Base-by-base conservation (phyloP, 2,329 filamentous ascomycete genomes). In the Cercospora citrullina region DNA sequence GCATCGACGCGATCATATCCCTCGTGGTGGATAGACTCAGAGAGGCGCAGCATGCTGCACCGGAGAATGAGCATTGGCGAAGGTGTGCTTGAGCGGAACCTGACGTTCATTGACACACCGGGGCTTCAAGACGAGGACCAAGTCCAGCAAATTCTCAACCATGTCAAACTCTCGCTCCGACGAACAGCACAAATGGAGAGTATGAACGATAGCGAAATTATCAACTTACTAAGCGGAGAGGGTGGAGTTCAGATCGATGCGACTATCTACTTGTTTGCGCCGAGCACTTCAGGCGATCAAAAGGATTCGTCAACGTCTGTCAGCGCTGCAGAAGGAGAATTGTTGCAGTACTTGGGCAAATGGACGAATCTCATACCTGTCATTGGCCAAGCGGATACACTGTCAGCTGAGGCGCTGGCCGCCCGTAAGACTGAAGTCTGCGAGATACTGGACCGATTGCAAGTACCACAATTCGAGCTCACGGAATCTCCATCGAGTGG, bases 21-120 rank as follows among this genome's bases (percentile, higher is more conserved):
- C 0, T 84, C 89, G 66, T 98, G 95, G 95, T 96, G 92, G 90
- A 89, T 90, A 14, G 91, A 95, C 75, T 79, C 92, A 60, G 90
- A 94, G 65, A 88, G 90, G 69, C 87, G 86, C 66, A 84, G 83
- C 28, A 81, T 87, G 69, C 83, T 86, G 58, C 85, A 89, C 75
- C 86, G 82, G 31, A 80, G 90, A 74, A 91, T 89, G 77, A 94
- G 91, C 75, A 82, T 88, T 62, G 89, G 89, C 7, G 93, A 95
- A 71, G 86, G 88, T 23, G 87, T 97, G 45, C 82, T 98, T 57
- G 94, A 98, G 77, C 87, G 94, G 31, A 99, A 99, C 76, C 81
- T 99, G 5, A 97, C 93, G 79, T 97, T 99, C 77, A 89, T 97
- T 67, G 94, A 98, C 80, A 94, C 91, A 2, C 88, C 90, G 10